Evolutionary conservation across 1,139 yeast species (phyloP), one percentile per base, ranked within the genome.

Genomic region (Geotrichum macrosporum): DNA sequence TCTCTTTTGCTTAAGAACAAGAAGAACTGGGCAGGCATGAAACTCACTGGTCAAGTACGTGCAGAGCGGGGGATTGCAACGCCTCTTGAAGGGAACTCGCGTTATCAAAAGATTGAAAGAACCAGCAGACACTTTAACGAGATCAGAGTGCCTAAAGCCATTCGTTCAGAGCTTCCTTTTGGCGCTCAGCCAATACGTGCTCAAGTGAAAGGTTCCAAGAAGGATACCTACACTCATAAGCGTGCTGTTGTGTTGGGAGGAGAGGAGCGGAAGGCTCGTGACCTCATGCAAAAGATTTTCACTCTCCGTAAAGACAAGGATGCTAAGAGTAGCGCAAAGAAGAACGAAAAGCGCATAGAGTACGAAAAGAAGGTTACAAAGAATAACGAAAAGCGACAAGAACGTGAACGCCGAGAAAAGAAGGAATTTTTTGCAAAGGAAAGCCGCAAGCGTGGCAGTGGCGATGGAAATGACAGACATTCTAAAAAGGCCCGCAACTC

Each of bases 21-120:
- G 68, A 72, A 75, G 27, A 85, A 85, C 61, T 94, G 99, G 99
- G 78, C 77, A 61, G 99, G 99, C 55, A 88, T 94, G 95, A 78
- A 95, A 63, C 73, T 89, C 53, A 92, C 96, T 0, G 98, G 98
- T 49, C 84, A 83, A 63, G 89, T 94, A 32, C 77, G 98, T 59
- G 94, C 94, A 22, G 94, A 77, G 27, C 67, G 76, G 56, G 77
- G 76, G 22, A 63, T 88, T 42, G 77, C 77, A 15, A 78, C 92
- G 0, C 94, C 94, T 47, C 57, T 59, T 62, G 77, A 61, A 35
- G 63, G 74, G 72, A 62, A 76, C 77, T 51, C 95, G 75, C 64
- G 79, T 81, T 69, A 78, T 80, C 40, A 84, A 55, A 87, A 87
- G 71, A 74, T 94, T 51, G 96, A 87, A 68, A 78, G 99, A 61